Evolutionary conservation across 2,329 filamentous ascomycete species (phyloP), one percentile per base, ranked within the genome.

Genomic region (Lecanicillium sp.): DNA sequence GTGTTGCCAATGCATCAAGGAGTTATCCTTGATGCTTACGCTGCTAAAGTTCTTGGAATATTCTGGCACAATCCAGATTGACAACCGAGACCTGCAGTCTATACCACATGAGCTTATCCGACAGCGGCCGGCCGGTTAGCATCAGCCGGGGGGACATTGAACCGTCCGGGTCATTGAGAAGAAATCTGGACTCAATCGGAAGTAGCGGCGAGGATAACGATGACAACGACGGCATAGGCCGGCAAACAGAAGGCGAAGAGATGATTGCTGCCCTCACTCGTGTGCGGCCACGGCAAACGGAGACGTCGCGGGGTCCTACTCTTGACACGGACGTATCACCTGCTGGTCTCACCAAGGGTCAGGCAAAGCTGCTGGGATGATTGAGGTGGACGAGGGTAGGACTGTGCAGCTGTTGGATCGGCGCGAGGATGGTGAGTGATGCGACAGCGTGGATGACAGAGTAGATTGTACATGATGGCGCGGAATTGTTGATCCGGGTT

Each of bases 141-240:
- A 50, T 72, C 4, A 64, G 67, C 0, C 68, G 71, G 52, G 66
- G 70, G 18, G 56, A 65, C 0, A 57, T 68, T 33, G 51, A 65
- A 5, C 51, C 71, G 9, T 56, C 57, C 3, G 65, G 62, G n/a
- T 62, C 54, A 2, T 52, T 73, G 4, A 60, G 64, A 12, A 49
- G 58, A 18, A 72, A 72, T 35, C 53, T 67, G n/a, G 28, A 32
- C 8, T 33, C 38, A 4, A 35, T 40, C 19, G 11, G 14, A 12
- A 38, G 42, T 37, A 13, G 14, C 5, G 16, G 14, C 18, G 7
- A 12, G 12, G 12, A 15, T n/a, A n/a, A n/a, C n/a, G 27, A 29
- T n/a, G 27, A 9, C 27, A 29, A 29, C 9, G 27, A 29, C 27
- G 45, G 44, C 34, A 47, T n/a, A n/a, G n/a, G n/a, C n/a, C n/a